Evolutionary conservation across 768 basidiomycete genomes (phyloP).

Genomic region (Russula compacta): DNA sequence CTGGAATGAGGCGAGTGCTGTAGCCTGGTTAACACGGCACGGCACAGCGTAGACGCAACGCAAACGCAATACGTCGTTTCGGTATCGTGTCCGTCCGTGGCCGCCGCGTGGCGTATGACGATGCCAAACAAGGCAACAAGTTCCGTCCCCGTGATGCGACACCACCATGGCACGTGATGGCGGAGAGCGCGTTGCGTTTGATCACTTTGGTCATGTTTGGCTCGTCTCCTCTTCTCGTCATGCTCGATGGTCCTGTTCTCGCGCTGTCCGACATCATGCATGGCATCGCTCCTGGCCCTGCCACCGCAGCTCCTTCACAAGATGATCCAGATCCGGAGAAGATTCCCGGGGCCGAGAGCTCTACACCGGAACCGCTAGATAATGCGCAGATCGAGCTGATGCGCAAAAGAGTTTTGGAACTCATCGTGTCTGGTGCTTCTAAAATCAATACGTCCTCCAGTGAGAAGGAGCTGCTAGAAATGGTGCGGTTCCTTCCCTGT

Average conservation of each 20-base stretch:
- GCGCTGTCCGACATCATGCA: slow-evolving; percentile 50
- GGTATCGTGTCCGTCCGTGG: not conserved
- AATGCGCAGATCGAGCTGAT: slow-evolving; percentile 42
- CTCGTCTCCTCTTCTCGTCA: slow-evolving; percentile 20
- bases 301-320: slow-evolving; percentile 23
- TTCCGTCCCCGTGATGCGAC: slow-evolving; percentile 27
- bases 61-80: too few species aligned
- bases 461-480: slow-evolving; percentile 46
- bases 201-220: slow-evolving; percentile 27
- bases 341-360: slow-evolving; percentile 18
- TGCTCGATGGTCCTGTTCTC: slow-evolving; percentile 34
- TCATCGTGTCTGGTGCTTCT: slow-evolving; percentile 29
- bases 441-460: slow-evolving; percentile 24
- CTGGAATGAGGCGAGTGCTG: not conserved
- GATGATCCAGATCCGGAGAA: slow-evolving; percentile 21
- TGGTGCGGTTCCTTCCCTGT: slow-evolving; percentile 36
- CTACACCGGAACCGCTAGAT: slow-evolving; percentile 33
- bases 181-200: slow-evolving; percentile 19
- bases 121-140: not conserved
- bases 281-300: slow-evolving; percentile 42
- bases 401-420: slow-evolving; percentile 37
- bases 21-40: not conserved
- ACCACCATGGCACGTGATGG: slow-evolving; percentile 25
- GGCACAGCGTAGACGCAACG: too few species aligned
- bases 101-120: not conserved